Base-by-base conservation (phyloP, 176 grass and related monocot genomes). In the Avena eriantha region DNA sequence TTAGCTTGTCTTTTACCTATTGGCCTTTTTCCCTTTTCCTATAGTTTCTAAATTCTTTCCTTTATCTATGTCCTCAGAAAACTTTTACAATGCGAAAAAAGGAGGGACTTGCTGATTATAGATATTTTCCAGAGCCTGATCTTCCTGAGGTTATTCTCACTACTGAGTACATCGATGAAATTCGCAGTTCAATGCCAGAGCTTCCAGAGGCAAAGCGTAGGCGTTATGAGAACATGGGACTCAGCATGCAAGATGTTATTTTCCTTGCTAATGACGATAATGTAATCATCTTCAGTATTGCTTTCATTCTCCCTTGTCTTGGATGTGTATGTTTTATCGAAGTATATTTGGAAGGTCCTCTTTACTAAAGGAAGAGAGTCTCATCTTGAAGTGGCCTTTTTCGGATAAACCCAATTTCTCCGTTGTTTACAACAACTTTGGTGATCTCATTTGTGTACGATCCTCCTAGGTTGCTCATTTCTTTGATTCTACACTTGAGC, bases 81-180 rank as follows among this genome's bases (percentile, higher is more conserved):
- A 98, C 93, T 64, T 89, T 98, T 86, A 98, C 92, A 49, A 98
- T 98, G 97, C 49, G 90, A 67, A 98, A 98, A 86, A 98, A 94
- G 80, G 94, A 98, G 90, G 97, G 97, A 54, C 80, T 98, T 78
- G 97, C 97, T 1, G 97, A 98, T 50, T 98, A 98, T 47, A 92
- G 94, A 92, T 98, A 98, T 88, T 98, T 98, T 80, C 97, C 97
- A 19, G 97, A 98, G 82, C 97, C 97, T 0, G 97, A 98, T 86
- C 90, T 98, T 66, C 92, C 97, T 63, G 93, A 98, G 91, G 92
- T 98, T 87, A 67, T 98, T 86, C 82, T 98, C 43, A 88, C 82
- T 59, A 43, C 80, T 67, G 93, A 91, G 17, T 96, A 87, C 85
- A 81, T 96, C 76, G 82, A 96, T 77, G 86, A 93, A 91, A 92